phyloP scores from a whole-genome alignment of 306 rosid genomes.

The apple (Malus domestica) region ASM211411v1 NC_041796.1:3910501-3911000 shows the following conservation, averaged over 20 bases:
- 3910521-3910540: neutral
- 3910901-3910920: neutral
- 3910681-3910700: neutral
- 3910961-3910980: conserved; percentile 66
- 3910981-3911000: conserved; percentile 71
- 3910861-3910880: conserved; percentile 35
- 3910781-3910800: conserved; percentile 38
- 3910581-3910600: neutral
- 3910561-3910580: neutral
- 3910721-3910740: neutral
- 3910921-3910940: conserved; percentile 30
- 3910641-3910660: neutral
- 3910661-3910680: neutral
- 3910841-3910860: conserved; percentile 80
- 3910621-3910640: neutral
- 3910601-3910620: neutral
- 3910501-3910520: neutral
- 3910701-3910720: neutral
- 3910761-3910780: conserved; percentile 45
- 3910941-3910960: conserved; percentile 84
- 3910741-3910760: neutral
- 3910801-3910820: conserved; percentile 65
- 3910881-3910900: neutral
- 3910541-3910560: neutral
- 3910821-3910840: conserved; percentile 46